These are phyloP conservation scores for Penicillium psychrosexuale DNA, from an alignment of 2,329 filamentous ascomycete species.

Conservation along the genomic window DNA sequence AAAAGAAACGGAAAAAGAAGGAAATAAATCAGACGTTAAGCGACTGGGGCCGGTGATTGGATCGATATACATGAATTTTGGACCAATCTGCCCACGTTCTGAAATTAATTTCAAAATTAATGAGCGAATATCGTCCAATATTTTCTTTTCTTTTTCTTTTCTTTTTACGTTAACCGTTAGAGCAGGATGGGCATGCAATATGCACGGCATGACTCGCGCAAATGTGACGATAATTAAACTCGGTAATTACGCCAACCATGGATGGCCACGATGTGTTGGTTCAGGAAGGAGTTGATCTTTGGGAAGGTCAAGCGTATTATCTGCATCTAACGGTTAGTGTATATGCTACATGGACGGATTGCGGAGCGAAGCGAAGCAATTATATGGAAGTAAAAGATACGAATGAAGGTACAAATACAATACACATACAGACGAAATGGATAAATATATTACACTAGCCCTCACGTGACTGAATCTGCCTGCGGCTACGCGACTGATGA, in stretches of 20 bases:
- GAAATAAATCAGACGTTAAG: not conserved
- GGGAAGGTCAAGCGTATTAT: not conserved
- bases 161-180: not conserved
- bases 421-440: too few relatives aligned
- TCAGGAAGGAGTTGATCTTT: not conserved
- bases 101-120: not conserved
- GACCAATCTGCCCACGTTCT: constrained; percentile 8
- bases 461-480: constrained; percentile 17
- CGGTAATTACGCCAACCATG: not conserved
- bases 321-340: not conserved
- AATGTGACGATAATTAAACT: not conserved
- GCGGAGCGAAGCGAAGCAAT: too few relatives aligned
- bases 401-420: not conserved
- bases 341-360: too few relatives aligned
- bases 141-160: not conserved
- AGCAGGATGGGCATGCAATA: not conserved
- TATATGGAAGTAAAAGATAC: too few relatives aligned
- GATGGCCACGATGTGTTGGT: not conserved
- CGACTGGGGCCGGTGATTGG: constrained; percentile 3
- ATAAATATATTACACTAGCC: not conserved
- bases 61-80: not conserved
- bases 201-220: constrained; percentile 10
- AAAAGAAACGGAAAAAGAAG: constrained; percentile 2
- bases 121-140: too few relatives aligned
- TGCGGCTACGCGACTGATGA: constrained; percentile 28